Base-by-base conservation (phyloP, 495 filamentous ascomycete species). In the Evernia prunastri region DNA sequence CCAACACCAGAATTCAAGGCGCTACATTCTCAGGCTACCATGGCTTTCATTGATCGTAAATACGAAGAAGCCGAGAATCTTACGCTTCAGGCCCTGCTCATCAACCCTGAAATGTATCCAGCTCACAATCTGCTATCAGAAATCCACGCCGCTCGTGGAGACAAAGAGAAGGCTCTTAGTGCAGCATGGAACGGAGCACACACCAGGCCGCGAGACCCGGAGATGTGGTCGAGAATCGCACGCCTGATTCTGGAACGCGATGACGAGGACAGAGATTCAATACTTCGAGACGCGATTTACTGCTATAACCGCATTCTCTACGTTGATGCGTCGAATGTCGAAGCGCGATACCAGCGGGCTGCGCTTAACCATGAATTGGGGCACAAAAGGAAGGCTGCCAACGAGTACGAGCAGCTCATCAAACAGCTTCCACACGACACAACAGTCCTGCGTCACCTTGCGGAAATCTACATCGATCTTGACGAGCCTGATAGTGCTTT, bases 31-130 rank as follows among this genome's bases (percentile, higher is more conserved):
- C 75, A 84, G 69, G 90, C 90, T 10, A 87, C 83, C 33, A 80
- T 84, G 35, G 84, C 86, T 3, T 93, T 87, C 71, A 83, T 90
- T 65, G 79, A 83, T 59, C 79, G 81, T 15, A 79, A 88, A 53
- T 86, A 86, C 70, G 84, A 86, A 35, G 76, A 80, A 42, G 88
- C 90, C 15, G 78, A 84, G 37, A 76, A 84, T 3, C 77, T 83
- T 53, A 82, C 88, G 15, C 77, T 80, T 56, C 83, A 86, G 69
- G 88, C 91, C 15, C 86, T 96, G 59, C 83, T 89, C 63, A 81
- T 87, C 68, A 96, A 96, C 70, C 88, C 89, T 18, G 92, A 96
- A 72, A 89, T 91, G 61, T 88, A 88, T 66, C 79, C 83, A 27
- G 88, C 91, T 35, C 91, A 93, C 82, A 84, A 82, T 25, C 73